Evolutionary conservation across 129 eudicot species (phyloP), one percentile per base, ranked within the genome.

Genomic region (Escallonia herrerae): DNA sequence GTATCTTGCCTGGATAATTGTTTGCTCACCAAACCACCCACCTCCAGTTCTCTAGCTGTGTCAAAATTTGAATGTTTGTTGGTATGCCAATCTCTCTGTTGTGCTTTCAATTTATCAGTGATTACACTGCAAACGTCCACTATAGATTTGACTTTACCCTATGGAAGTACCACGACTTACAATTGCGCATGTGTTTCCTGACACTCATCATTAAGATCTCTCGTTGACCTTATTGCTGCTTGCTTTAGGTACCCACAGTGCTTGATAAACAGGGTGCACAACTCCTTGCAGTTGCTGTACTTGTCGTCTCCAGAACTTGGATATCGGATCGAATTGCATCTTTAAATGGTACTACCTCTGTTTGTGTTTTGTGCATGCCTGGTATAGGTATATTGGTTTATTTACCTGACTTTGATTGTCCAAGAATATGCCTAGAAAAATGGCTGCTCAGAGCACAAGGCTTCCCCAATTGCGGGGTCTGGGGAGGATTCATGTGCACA

Each of bases 311-410:
- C 62, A 83, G 99, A 76, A 93, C 99, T 42, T 86, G 82, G 87
- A 78, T 93, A 69, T 88, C 99, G 11, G 99, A 93, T 72, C 96
- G 99, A 57, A 93, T 93, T 67, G 99, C 99, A 51, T 93, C 99
- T 77, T 77, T 93, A 55, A 93, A 93, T 70, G 99, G 99, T 93
- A 85, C 65, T 22, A 22, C 33, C 33, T 22, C 33, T 22, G 33
- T 22, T n/a, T n/a, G 33, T 22, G 33, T 22, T 22, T 22, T 22
- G 33, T 22, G 33, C 33, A 22, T 22, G 33, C 1, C 1, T 22
- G 33, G 33, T 22, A 22, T 22, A 22, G 33, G 1, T 22, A 22
- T 22, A 22, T 22, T 22, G 33, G 33, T 22, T 22, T 22, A 22
- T 22, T 22, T 22, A 22, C 33, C 1, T 22, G 33, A 22, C 33